Base-by-base conservation (phyloP, 495 filamentous ascomycete genomes). In the Hypomontagnella monticulosa region DNA sequence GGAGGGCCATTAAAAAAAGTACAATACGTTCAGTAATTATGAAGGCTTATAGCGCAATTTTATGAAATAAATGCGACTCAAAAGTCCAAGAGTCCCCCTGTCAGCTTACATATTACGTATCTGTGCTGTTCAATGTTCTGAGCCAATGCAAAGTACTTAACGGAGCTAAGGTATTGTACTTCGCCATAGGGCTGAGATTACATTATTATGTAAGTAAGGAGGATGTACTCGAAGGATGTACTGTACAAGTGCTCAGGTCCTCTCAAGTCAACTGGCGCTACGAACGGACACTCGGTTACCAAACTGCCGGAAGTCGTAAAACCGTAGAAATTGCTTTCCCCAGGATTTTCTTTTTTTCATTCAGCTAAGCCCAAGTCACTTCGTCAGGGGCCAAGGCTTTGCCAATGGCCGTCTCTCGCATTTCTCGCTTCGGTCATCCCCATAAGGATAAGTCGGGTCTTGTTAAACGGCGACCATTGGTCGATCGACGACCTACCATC, bases 321-420 rank as follows among this genome's bases (percentile, higher is more conserved):
- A 27, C 23, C 23, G 23, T 27, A 27, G 27, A 56, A 20, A 52
- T 43, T 60, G 44, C 38, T 47, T 68, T 59, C 59, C 55, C 65
- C 59, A 63, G 65, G 65, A 68, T 68, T 50, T 68, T 47, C 38
- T 15, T 12, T 46, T 68, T 50, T 68, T 47, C 38, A 20, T 12
- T 46, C 47, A 47, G 33, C 55, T 44, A 20, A 37, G 8, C 30
- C 46, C 27, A 19, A 27, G 23, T 50, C 15, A 50, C 14, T 48
- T 37, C 40, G 23, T 44, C 37, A 48, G 8, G 33, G 36, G 33
- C 20, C 30, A 51, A 57, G 34, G 41, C 33, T 40, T 40, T 53
- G 27, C 63, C 54, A 63, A 68, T 55, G 59, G 59, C 54, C 51
- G 49, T 34, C 23, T 41, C 49, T 62, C 58, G 47, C 57, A 54